These are phyloP conservation scores for Diaporthe sp. DNA, from an alignment of 2,329 filamentous ascomycete genomes.

Conservation along the genomic window DNA sequence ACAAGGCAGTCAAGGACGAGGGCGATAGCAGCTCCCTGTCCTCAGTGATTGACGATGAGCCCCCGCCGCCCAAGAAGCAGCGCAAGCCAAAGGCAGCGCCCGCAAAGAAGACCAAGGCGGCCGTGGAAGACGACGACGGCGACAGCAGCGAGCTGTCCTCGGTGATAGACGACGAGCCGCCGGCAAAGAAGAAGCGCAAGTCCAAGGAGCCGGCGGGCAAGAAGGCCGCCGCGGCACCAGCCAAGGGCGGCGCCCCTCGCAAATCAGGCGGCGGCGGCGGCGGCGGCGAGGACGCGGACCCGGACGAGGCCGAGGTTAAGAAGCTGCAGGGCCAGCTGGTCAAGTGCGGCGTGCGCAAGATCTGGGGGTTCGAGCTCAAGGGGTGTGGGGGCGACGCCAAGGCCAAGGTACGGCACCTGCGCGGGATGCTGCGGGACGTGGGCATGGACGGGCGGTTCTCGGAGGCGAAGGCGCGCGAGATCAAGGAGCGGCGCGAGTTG, in stretches of 20 bases:
- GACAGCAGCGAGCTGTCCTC: constrained; percentile 79
- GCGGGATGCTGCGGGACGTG: constrained; percentile 80
- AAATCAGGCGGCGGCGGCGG: constrained; percentile 42
- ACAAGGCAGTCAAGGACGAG: constrained; percentile 34
- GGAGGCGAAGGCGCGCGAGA: constrained; percentile 84
- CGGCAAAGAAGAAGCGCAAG: constrained; percentile 72
- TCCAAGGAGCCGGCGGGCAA: constrained; percentile 56
- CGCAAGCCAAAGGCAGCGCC: constrained; percentile 37
- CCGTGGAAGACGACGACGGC: constrained; percentile 39
- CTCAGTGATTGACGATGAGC: constrained; percentile 80
- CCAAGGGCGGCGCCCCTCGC: constrained; percentile 54
- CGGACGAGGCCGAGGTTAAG: constrained; percentile 86
- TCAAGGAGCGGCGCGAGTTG: constrained; percentile 89
- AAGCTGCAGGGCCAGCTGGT: constrained; percentile 86
- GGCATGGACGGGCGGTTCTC: constrained; percentile 94
- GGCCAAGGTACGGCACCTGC: constrained; percentile 87
- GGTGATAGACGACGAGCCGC: constrained; percentile 85
- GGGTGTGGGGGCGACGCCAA: constrained; percentile 77
- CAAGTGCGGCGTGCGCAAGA: constrained; percentile 93
- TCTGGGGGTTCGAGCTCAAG: constrained; percentile 90
- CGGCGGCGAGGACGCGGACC: constrained; percentile 57
- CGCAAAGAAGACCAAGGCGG: constrained; percentile 43
- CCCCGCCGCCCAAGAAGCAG: constrained; percentile 69
- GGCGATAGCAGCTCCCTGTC: constrained; percentile 69
- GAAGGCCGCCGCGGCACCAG: constrained; percentile 56